phyloP scores from a whole-genome alignment of 192 early-diverging fungal genomes.

The Podila minutissima region DNA sequence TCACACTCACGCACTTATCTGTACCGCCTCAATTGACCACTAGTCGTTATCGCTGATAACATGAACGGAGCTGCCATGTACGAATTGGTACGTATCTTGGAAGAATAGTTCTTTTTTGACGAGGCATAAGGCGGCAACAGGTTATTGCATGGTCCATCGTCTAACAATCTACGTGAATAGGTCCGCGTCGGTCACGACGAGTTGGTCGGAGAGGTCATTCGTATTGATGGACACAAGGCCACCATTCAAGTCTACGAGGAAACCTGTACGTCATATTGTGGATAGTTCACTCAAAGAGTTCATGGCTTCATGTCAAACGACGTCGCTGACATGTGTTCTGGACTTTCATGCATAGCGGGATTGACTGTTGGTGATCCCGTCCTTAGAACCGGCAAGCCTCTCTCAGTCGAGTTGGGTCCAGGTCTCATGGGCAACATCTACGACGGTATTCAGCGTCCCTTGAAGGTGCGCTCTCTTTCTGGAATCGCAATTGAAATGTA shows the following conservation, averaged over 20 bases:
- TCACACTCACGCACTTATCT: too few relatives aligned
- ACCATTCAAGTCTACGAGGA: constrained; percentile 99
- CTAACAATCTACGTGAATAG: constrained; percentile 46
- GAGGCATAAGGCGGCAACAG: too few relatives aligned
- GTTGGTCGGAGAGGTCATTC: constrained; percentile 99
- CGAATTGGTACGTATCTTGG: constrained; percentile 84
- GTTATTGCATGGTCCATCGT: background rate
- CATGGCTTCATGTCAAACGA: too few relatives aligned
- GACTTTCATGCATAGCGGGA: constrained; percentile 69
- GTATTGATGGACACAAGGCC: constrained; percentile 99
- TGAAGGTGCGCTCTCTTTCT: constrained; percentile 69
- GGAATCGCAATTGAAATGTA: background rate
- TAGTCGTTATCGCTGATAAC: constrained; percentile 98
- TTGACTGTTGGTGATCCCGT: constrained; percentile 99
- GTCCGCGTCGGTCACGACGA: constrained; percentile 98
- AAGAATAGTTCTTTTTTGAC: background rate
- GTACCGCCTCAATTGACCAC: background rate
- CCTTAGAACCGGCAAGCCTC: constrained; percentile 95
- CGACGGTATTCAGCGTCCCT: constrained; percentile 99
- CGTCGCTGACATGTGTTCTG: too few relatives aligned
- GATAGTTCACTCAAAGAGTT: too few relatives aligned
- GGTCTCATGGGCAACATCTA: constrained; percentile 97
- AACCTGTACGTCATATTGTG: constrained; percentile 71
- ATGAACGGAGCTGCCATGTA: constrained; percentile 98
- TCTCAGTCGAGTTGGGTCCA: constrained; percentile 98